phyloP scores from a whole-genome alignment of 2,329 filamentous ascomycete species.

The Xylaria multiplex region DNA sequence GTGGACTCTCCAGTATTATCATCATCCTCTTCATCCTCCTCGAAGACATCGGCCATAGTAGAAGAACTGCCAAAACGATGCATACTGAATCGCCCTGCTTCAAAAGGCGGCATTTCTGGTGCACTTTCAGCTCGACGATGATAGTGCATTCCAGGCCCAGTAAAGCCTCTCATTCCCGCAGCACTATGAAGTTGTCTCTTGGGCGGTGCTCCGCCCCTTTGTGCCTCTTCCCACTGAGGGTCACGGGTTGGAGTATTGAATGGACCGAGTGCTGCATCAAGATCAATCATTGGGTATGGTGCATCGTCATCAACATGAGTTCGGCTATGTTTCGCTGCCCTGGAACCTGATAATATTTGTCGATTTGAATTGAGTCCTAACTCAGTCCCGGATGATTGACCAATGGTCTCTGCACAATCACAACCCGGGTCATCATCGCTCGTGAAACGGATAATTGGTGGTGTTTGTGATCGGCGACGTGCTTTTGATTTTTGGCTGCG shows the following conservation, averaged over 20 bases:
- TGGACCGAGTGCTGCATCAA: conserved; percentile 91
- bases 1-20: conserved; percentile 47
- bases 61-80: conserved; percentile 73
- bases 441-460: conserved; percentile 53
- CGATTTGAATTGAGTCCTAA: conserved; percentile 54
- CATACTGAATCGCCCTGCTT: conserved; percentile 66
- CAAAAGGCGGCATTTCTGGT: conserved; percentile 80
- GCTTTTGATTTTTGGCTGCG: conserved; percentile 57
- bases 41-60: conserved; percentile 87
- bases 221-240: conserved; percentile 73
- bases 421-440: conserved; percentile 46
- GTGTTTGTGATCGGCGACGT: conserved; percentile 58
- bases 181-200: conserved; percentile 81
- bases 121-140: conserved; percentile 83
- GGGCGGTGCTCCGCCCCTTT: conserved; percentile 64
- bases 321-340: conserved; percentile 51
- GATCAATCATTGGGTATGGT: conserved; percentile 84
- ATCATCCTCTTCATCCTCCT: conserved; percentile 79
- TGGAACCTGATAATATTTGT: conserved; percentile 49
- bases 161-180: conserved; percentile 74
- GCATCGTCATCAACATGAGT: conserved; percentile 66
- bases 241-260: conserved; percentile 82
- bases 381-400: conserved; percentile 51
- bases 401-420: conserved; percentile 42
- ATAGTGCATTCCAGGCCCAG: conserved; percentile 76